These are phyloP conservation scores for Aspergillus ostianus DNA, from an alignment of 495 filamentous ascomycete genomes.

Conservation along the genomic window DNA sequence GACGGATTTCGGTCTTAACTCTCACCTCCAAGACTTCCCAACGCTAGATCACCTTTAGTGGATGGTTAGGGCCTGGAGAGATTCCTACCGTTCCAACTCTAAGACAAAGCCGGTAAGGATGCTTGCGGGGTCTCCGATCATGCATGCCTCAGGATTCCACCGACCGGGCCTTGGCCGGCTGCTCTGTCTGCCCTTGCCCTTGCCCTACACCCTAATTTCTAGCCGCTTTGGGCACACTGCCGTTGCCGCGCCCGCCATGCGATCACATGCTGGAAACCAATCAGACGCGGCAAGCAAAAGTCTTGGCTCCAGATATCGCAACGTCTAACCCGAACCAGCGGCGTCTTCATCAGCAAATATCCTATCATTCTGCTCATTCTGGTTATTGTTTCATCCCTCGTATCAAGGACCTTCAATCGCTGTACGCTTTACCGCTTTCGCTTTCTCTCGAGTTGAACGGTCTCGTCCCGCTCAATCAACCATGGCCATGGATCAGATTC, in stretches of 20 bases:
- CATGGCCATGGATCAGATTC: slow-evolving; percentile 54
- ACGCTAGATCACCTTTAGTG: too few relatives aligned
- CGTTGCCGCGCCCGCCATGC: slow-evolving; percentile 1
- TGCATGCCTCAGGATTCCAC: slow-evolving; percentile 12
- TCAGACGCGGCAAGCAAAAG: background rate
- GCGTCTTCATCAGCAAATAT: background rate
- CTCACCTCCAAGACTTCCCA: background rate
- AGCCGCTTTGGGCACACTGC: background rate
- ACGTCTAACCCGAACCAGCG: background rate
- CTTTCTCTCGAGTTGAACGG: background rate
- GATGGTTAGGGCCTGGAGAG: too few relatives aligned
- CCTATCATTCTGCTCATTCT: background rate
- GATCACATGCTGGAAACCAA: slow-evolving; percentile 5
- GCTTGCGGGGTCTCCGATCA: background rate
- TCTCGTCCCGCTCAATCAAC: background rate
- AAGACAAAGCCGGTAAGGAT: background rate
- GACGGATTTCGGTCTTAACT: background rate
- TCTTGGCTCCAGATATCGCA: background rate
- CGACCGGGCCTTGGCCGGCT: background rate
- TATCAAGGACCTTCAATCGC: background rate
- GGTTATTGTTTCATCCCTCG: background rate
- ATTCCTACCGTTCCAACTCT: too few relatives aligned
- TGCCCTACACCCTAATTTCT: slow-evolving; percentile 22
- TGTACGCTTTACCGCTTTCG: background rate
- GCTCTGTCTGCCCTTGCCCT: slow-evolving; percentile 20